phyloP scores from a whole-genome alignment of 1,139 yeast species.

The Magnusiomyces paraingens region DNA sequence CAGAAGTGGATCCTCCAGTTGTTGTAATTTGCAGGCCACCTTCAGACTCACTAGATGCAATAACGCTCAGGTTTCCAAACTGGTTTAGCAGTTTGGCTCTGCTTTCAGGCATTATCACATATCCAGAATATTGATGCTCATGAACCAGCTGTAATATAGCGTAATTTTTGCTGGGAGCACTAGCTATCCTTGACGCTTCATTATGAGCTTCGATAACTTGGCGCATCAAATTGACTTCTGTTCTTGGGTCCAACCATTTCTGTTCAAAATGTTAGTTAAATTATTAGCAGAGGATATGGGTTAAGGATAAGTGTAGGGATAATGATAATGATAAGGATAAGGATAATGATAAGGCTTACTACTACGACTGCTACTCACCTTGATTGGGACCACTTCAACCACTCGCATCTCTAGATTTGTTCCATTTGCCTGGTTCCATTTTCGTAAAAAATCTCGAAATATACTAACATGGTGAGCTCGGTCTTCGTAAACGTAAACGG shows the following conservation, averaged over 20 bases:
- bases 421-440: conserved; percentile 25
- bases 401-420: conserved; percentile 26
- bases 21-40: background rate
- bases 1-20: background rate
- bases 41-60: background rate
- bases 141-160: background rate
- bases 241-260: conserved; percentile 29
- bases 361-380: background rate
- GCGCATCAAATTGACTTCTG: conserved; percentile 30
- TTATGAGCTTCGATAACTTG: conserved; percentile 32
- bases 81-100: background rate
- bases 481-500: conserved; percentile 40
- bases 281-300: conserved; percentile 2
- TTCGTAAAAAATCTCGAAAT: conserved; percentile 32
- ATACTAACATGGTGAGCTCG: conserved; percentile 35
- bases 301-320: too few relatives aligned
- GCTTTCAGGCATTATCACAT: conserved; percentile 4
- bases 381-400: conserved; percentile 26
- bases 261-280: conserved; percentile 16
- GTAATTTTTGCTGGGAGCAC: background rate
- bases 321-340: too few relatives aligned
- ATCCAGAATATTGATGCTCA: conserved; percentile 1
- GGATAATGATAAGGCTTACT: too few relatives aligned
- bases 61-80: background rate
- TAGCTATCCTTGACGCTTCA: conserved; percentile 11